phyloP scores from a whole-genome alignment of 495 filamentous ascomycete genomes.

The Xylaria intraflava region DNA sequence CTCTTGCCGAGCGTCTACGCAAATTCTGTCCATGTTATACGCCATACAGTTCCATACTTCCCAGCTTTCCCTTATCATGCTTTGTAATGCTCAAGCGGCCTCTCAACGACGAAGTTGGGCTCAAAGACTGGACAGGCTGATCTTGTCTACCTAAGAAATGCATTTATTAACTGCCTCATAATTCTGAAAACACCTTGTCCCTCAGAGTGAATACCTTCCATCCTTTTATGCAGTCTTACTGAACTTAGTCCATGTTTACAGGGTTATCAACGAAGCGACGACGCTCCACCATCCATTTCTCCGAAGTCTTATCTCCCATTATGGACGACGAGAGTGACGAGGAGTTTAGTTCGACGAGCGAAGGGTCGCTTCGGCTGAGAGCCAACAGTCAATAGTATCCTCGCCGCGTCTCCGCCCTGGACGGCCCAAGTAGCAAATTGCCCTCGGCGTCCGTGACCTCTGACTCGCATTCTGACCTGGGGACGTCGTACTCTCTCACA shows the following conservation, averaged over 20 bases:
- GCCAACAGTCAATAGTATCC: conserved; percentile 13
- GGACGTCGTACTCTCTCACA: not conserved
- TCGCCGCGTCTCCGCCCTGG: conserved; percentile 22
- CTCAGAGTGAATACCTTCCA: not conserved
- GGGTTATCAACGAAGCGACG: not conserved
- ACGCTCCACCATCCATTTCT: conserved; percentile 3
- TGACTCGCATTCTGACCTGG: not conserved
- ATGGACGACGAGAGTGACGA: not conserved
- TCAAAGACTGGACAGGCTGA: not conserved
- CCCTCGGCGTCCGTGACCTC: conserved; percentile 15
- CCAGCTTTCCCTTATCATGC: not conserved
- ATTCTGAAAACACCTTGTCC: not conserved
- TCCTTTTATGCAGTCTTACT: conserved; percentile 4
- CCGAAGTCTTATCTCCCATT: not conserved
- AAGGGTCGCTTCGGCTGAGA: conserved; percentile 15
- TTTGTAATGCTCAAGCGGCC: not conserved
- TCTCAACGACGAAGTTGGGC: not conserved
- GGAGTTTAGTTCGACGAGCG: conserved; percentile 15
- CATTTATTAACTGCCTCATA: not conserved
- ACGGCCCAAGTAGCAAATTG: conserved; percentile 18
- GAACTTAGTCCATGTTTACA: not conserved
- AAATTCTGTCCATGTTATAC: not conserved
- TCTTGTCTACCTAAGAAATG: conserved; percentile 6
- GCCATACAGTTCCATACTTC: not conserved
- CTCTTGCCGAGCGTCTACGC: not conserved